Conservation (phyloP, 352 stramenopile species). For the Pythium guiyangense region DNA sequence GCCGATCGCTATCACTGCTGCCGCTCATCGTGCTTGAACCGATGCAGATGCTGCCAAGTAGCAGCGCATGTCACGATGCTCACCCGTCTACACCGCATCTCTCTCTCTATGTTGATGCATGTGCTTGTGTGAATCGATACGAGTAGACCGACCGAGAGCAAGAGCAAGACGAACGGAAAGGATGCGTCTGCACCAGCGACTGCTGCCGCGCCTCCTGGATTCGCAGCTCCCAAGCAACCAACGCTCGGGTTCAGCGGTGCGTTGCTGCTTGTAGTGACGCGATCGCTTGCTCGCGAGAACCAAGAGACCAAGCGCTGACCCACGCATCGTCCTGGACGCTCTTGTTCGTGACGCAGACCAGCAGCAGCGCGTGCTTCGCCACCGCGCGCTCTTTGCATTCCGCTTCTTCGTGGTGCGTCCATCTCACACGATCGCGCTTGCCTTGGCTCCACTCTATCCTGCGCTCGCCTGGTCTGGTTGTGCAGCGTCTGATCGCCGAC, state of each 20-base stretch:
- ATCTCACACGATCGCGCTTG: neutral
- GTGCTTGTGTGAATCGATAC: neutral
- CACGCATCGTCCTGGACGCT: neutral
- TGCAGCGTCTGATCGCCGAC: no score
- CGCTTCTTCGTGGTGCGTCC: constrained; percentile 55
- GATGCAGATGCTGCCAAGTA: no score
- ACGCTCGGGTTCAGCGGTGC: constrained; percentile 10
- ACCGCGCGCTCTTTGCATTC: constrained; percentile 79
- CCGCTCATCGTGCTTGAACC: neutral
- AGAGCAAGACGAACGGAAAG: constrained; percentile 14
- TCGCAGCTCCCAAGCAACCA: constrained; percentile 7
- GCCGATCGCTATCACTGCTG: neutral
- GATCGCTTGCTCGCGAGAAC: neutral
- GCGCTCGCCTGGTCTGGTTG: neutral
- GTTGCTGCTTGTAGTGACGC: neutral
- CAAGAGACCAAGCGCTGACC: no score
- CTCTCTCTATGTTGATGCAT: neutral
- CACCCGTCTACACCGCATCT: neutral
- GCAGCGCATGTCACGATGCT: neutral
- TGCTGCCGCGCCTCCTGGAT: neutral
- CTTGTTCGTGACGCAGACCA: constrained; percentile 22
- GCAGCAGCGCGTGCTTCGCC: constrained; percentile 63
- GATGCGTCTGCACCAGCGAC: neutral
- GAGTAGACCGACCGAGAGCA: constrained; percentile 5
- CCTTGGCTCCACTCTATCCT: neutral